Base-by-base conservation (phyloP, 106 monocot genomes). In the Dendrobium chrysotoxum region DNA sequence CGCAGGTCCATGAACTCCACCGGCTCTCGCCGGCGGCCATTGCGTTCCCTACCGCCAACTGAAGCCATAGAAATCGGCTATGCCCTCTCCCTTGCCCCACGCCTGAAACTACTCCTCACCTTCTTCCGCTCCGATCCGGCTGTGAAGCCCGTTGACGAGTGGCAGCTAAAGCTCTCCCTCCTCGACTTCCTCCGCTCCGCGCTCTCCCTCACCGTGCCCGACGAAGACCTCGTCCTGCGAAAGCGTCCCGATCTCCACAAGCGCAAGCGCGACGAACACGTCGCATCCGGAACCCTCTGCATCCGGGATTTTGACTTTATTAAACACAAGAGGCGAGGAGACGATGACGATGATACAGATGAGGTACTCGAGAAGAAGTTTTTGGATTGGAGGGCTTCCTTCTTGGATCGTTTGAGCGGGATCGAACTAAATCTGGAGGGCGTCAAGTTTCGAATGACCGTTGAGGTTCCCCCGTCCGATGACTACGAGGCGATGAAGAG, bases 341-440 rank as follows among this genome's bases (percentile, higher is more conserved):
- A 58, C 4, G 35, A 35, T 3, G 70, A 79, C 0, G 79, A 13
- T 4, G 68, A 53, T 5, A 80, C 77, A 7, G 85, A 81, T 39
- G 87, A 85, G 61, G 83, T 61, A 18, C 18, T 72, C 7, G 57
- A 50, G 81, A 87, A 80, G 85, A 86, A 76, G 84, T 93, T 91
- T 79, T 35, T 83, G 77, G 89, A 88, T 31, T 99, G 98, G 92
- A 88, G 85, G 71, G 65, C 53, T 38, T 72, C 81, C 41, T 81
- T 95, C 12, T 82, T 95, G 82, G 78, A 80, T 20, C 78, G 79
- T 79, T 78, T 90, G 70, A 82, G 79, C 75, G 95, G 91, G 80
- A 88, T 99, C 77, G 92, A 95, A 83, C 42, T 99, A 67, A 99
- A 95, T 38, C 64, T 95, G 38, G 91, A 99, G 84, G 95, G 98